Percentiles rank a stretch among this genome's conserved stretches.
Conservation (phyloP, 345 rosid genomes). For the Hibiscus mutabilis region DNA sequence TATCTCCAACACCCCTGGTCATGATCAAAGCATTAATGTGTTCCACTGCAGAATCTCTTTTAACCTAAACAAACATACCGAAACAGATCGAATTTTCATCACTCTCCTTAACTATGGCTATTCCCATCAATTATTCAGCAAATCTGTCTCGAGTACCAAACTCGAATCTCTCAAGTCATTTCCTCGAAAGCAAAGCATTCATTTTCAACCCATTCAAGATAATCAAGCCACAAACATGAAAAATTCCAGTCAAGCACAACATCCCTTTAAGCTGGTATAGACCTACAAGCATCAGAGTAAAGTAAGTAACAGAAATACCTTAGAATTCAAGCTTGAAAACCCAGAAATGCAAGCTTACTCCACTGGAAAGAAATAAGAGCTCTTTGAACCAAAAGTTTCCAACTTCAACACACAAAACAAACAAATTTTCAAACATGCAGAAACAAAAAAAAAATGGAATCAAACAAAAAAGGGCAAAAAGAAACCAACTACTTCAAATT, state of each 20-base stretch:
- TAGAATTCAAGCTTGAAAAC: slow-evolving; percentile 17
- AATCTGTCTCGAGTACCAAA: slow-evolving; percentile 17
- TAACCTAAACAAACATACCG: slow-evolving; percentile 28
- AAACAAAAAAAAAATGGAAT: neutral
- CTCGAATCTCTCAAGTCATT: slow-evolving; percentile 20
- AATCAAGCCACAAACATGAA: slow-evolving; percentile 8
- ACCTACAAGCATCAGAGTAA: slow-evolving; percentile 5
- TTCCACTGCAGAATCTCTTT: slow-evolving; percentile 18
- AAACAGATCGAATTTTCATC: slow-evolving; percentile 31
- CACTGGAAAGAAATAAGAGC: neutral
- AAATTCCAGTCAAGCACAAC: slow-evolving; percentile 7
- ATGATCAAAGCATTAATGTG: slow-evolving; percentile 46
- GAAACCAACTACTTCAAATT: slow-evolving; percentile 15
- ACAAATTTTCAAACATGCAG: slow-evolving; percentile 13
- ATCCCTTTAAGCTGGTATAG: slow-evolving; percentile 4
- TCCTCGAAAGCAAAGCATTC: slow-evolving; percentile 8
- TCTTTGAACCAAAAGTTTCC: neutral
- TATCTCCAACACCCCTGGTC: slow-evolving; percentile 65
- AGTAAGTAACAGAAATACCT: slow-evolving; percentile 8
- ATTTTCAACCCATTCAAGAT: slow-evolving; percentile 4
- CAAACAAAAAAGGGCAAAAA: neutral
- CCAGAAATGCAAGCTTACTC: slow-evolving; percentile 3
- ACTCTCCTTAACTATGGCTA: neutral
- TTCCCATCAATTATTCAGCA: slow-evolving; percentile 14
- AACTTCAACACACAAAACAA: slow-evolving; percentile 8